Percentiles rank a stretch among this genome's conserved stretches.
These are phyloP conservation scores for Kwoniella heveanensis DNA, from an alignment of 768 basidiomycete genomes.

Conservation along the genomic window DNA sequence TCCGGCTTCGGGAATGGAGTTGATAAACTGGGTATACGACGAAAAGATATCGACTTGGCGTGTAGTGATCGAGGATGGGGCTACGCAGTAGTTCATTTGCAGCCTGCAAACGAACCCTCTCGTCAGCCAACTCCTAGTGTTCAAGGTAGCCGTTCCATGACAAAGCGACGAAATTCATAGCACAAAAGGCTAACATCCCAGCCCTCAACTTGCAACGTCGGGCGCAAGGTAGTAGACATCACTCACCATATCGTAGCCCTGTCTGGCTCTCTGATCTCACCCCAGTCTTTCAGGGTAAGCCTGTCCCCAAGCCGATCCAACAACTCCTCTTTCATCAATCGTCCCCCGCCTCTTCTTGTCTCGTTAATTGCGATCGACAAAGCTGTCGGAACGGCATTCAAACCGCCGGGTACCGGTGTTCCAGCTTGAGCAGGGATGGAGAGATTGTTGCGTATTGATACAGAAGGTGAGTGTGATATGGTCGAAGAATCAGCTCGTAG, in stretches of 20 bases:
- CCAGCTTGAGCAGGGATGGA: too few species aligned
- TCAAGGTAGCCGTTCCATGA: too few species aligned
- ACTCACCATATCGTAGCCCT: constrained; percentile 12
- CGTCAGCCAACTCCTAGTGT: too few species aligned
- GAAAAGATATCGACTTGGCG: constrained; percentile 1
- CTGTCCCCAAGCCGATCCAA: not conserved
- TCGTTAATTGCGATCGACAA: too few species aligned
- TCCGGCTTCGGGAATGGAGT: too few species aligned
- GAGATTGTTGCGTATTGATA: not conserved
- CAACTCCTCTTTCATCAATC: not conserved
- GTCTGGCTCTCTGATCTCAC: constrained; percentile 4
- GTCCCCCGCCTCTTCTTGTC: too few species aligned
- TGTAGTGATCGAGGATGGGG: constrained; percentile 2
- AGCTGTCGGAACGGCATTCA: too few species aligned
- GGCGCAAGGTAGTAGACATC: too few species aligned
- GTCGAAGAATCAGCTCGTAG: not conserved
- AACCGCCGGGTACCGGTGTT: too few species aligned
- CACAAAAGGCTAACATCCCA: too few species aligned
- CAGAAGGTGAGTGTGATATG: not conserved
- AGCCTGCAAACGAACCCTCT: not conserved
- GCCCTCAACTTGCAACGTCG: too few species aligned
- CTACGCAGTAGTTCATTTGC: not conserved
- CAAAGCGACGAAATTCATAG: too few species aligned
- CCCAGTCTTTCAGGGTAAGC: not conserved
- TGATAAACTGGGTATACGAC: not conserved